Base-by-base conservation (phyloP, 2,329 filamentous ascomycete species). In the Scopulariopsis brevicaulis region DNA sequence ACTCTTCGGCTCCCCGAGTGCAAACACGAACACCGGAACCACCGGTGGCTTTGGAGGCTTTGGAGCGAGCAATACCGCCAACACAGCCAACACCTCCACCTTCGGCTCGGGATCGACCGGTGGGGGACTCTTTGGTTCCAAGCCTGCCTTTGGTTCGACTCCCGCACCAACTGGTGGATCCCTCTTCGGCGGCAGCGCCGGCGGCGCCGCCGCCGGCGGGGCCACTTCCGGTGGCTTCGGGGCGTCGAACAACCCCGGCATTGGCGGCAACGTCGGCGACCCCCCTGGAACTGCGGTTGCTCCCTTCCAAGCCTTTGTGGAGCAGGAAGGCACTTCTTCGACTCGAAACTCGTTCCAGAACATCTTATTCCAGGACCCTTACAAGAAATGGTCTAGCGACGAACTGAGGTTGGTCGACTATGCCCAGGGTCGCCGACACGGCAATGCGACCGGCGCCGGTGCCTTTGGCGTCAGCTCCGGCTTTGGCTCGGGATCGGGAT, bases 331-430 rank as follows among this genome's bases (percentile, higher is more conserved):
- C 3, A 82, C 79, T 50, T 79, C 73, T 63, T 71, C 70, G 20
- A 72, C 58, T 67, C 80, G 65, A 64, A 82, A 87, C 66, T 79
- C 86, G 4, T 95, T 87, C 70, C 89, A 94, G 70, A 93, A 85
- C 64, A 83, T 95, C 59, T 75, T 86, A 24, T 91, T 93, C 69
- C 86, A 88, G 73, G 84, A 86, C 25, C 82, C 87, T 1, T 95
- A 93, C 74, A 86, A 85, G 70, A 95, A 94, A 69, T 97, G 87
- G 77, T 96, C 93, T 11, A 83, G 89, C n/a, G 94, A 89, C 65
- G 87, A 94, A 70, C 73, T 94, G 57, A 81, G 89, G 66, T 72
- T 96, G 61, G 90, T 84, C 53, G 94, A 99, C 71, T 99, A 99
- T 69, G 82, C 86, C 60, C 88, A 92, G 70, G 92, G 92, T 55